A percentile compares a stretch with the other conserved stretches of the same genome.
These are phyloP conservation scores for Begonia loranthoides DNA, from an alignment of 306 rosid species.

Conservation along the genomic window DNA sequence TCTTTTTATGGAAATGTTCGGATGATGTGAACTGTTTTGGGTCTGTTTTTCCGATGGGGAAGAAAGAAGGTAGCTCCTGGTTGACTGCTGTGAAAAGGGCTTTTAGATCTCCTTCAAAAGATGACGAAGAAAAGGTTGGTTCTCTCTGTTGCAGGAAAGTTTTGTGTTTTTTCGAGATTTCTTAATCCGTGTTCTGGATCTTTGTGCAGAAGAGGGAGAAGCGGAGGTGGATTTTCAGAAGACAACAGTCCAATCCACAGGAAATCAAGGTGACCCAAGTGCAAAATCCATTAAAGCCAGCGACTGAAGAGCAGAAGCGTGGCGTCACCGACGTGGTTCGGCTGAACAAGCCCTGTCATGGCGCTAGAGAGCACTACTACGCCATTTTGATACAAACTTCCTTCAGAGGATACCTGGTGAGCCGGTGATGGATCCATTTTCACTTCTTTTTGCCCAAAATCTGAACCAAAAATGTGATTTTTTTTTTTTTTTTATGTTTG, in stretches of 20 bases:
- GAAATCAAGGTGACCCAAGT: slow-evolving; percentile 16
- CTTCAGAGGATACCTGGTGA: slow-evolving; percentile 84
- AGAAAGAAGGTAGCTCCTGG: slow-evolving; percentile 64
- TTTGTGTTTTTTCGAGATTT: background rate
- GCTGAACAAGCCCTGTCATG: slow-evolving; percentile 36
- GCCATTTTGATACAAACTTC: slow-evolving; percentile 72
- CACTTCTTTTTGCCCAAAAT: background rate
- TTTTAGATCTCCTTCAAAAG: slow-evolving; percentile 95
- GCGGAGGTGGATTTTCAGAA: slow-evolving; percentile 78
- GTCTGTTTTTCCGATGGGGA: background rate
- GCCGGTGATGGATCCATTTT: slow-evolving; percentile 5
- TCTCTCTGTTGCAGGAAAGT: no score
- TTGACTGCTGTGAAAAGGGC: slow-evolving; percentile 96
- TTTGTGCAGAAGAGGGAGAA: slow-evolving; percentile 67
- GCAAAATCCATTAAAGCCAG: slow-evolving; percentile 17
- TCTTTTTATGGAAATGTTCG: no score
- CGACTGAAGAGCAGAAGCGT: slow-evolving; percentile 36
- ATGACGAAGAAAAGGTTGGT: slow-evolving; percentile 74
- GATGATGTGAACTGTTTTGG: slow-evolving; percentile 31
- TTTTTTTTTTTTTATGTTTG: background rate
- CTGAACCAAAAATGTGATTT: background rate
- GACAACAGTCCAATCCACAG: slow-evolving; percentile 31
- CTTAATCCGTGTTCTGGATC: background rate
- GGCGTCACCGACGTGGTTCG: slow-evolving; percentile 52
- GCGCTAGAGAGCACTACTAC: slow-evolving; percentile 33